Base-by-base conservation (phyloP, 164 flowering plant species). In the Chimonanthus praecox region DNA sequence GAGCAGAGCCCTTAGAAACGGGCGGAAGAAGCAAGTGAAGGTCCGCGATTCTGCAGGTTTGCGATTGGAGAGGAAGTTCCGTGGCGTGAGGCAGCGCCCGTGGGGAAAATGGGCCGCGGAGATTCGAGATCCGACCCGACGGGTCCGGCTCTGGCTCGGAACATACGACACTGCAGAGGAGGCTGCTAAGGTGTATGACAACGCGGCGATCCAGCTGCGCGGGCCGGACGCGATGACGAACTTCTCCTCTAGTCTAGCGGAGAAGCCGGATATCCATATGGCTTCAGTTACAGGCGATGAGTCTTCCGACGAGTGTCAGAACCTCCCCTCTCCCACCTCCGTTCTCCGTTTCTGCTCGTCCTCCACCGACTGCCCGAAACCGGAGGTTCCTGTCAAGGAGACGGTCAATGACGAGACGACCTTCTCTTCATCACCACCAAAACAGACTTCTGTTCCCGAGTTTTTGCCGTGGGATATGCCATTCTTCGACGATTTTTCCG, bases 51-150 rank as follows among this genome's bases (percentile, higher is more conserved):
- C 7, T 20, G 3, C 76, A 3, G 72, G 9, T 49, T 16, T 10
- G 70, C 1, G 69, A 45, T 4, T 9, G 51, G 82, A 72, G 3
- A 83, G 70, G 82, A 93, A 90, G 86, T 91, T 81, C 71, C 82
- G 94, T 0, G 98, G 98, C 0, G 98, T 93, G 1, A 73, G 98
- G 49, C 93, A 83, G 63, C 80, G 98, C 71, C 92, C 93, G 1
- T 93, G 98, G 97, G 98, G 97, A 0, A 92, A 92, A 76, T 92
- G 94, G 93, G 97, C 96, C 5, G 96, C 97, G 0, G 97, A 92
- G 85, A 92, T 92, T 71, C 76, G 97, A 48, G 97, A 92, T 80
- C 96, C 96, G 6, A 76, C 79, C 3, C 43, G 82, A 4, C 86
- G 88, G 0, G 85, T 82, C 0, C 83, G 98, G 75, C 74, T 91